Percentiles rank a stretch among this genome's conserved stretches.
phyloP scores from a whole-genome alignment of 2,329 filamentous ascomycete genomes.

The Ascochyta lentis region DNA sequence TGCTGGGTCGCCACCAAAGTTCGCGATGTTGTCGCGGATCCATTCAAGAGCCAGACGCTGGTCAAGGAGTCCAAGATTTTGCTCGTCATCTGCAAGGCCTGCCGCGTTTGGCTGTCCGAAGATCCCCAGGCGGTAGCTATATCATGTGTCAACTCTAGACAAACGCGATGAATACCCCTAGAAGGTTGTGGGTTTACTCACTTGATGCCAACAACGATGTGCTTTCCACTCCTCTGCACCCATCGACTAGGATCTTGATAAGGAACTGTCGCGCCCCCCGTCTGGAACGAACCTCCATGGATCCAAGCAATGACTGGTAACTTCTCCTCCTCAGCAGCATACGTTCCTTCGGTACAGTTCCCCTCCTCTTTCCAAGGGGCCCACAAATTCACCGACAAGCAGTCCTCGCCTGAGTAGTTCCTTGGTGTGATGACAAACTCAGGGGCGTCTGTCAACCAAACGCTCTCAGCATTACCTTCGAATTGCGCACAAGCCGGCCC shows the following conservation, averaged over 20 bases:
- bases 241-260: slow-evolving; percentile 42
- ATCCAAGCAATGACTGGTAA: slow-evolving; percentile 58
- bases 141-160: neutral
- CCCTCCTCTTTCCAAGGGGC: slow-evolving; percentile 38
- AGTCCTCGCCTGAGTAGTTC: slow-evolving; percentile 51
- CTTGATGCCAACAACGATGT: slow-evolving; percentile 45
- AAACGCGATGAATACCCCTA: neutral
- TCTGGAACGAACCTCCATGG: slow-evolving; percentile 56
- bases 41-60: slow-evolving; percentile 50
- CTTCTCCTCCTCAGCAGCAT: slow-evolving; percentile 18
- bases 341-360: slow-evolving; percentile 11
- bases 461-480: slow-evolving; percentile 22
- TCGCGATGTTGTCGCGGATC: slow-evolving; percentile 50
- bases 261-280: slow-evolving; percentile 54
- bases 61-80: slow-evolving; percentile 52
- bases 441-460: slow-evolving; percentile 35
- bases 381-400: slow-evolving; percentile 57
- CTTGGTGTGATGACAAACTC: slow-evolving; percentile 30
- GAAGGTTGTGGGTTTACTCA: slow-evolving; percentile 26
- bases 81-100: slow-evolving; percentile 33
- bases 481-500: slow-evolving; percentile 40
- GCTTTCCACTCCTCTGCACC: slow-evolving; percentile 45
- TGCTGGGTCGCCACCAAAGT: slow-evolving; percentile 44
- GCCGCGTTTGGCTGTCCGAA: slow-evolving; percentile 50
- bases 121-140: slow-evolving; percentile 49